Evolutionary conservation across 169 alveolate genomes (phyloP).

Genomic region (Eimeria praecox): DNA sequence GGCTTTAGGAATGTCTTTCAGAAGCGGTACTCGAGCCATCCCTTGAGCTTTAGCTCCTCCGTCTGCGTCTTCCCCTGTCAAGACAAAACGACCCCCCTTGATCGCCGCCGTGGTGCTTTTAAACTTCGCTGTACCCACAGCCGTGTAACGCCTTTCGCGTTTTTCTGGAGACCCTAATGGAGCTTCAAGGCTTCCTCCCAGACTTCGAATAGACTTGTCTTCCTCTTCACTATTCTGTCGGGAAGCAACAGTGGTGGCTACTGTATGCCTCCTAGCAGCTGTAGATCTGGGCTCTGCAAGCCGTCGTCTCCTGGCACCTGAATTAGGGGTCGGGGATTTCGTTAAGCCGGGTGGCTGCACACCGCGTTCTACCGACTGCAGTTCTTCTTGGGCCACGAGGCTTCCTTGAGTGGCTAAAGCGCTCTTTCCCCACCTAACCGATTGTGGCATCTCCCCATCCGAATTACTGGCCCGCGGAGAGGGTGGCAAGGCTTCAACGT

Average conservation of each 20-base stretch:
- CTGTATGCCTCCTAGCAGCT: slow-evolving; percentile 51
- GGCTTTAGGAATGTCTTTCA: slow-evolving; percentile 31
- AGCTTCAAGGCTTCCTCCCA: slow-evolving; percentile 8
- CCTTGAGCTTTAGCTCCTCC: slow-evolving; percentile 25
- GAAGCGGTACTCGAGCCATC: not conserved
- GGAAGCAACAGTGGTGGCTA: not conserved
- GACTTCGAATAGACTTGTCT: not conserved
- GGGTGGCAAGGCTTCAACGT: slow-evolving; percentile 56
- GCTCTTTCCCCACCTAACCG: not conserved
- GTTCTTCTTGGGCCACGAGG: slow-evolving; percentile 12
- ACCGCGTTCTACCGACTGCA: not conserved
- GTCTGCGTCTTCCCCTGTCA: not conserved
- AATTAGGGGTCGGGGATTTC: not conserved
- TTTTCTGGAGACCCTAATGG: not conserved
- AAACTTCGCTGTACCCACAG: not conserved
- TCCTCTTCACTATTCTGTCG: not conserved
- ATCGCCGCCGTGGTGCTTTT: slow-evolving; percentile 35
- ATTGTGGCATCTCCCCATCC: slow-evolving; percentile 23
- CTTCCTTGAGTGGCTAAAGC: not conserved
- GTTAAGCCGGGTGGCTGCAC: not conserved
- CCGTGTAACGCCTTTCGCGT: slow-evolving; percentile 44
- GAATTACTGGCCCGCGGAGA: slow-evolving; percentile 7
- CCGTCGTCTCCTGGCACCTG: not conserved
- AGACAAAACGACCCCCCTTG: slow-evolving; percentile 53
- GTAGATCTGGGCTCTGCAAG: not conserved